These are phyloP conservation scores for Syncephalastrum sp. DNA, from an alignment of 371 early-diverging fungal species.

Conservation along the genomic window DNA sequence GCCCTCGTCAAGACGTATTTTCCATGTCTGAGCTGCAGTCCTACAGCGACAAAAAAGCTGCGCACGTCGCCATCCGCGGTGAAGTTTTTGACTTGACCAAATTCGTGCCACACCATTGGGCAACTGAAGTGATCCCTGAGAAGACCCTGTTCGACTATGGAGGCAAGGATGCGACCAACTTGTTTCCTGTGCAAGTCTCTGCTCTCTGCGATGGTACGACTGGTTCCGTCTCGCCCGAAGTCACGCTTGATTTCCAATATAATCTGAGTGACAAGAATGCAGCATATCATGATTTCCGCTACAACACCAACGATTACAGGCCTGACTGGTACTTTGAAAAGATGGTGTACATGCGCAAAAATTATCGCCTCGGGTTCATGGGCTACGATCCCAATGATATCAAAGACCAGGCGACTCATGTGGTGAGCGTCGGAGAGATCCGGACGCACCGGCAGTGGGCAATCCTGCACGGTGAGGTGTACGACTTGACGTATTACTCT, in stretches of 20 bases:
- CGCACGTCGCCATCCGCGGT: constrained; percentile 67
- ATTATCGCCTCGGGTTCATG: constrained; percentile 48
- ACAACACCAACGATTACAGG: constrained; percentile 37
- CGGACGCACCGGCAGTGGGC: constrained; percentile 44
- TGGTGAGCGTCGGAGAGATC: constrained; percentile 36
- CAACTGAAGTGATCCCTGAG: constrained; percentile 42
- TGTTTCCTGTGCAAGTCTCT: constrained; percentile 78
- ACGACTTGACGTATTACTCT: constrained; percentile 43
- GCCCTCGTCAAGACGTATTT: constrained; percentile 79
- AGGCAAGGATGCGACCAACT: constrained; percentile 62
- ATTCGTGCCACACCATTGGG: constrained; percentile 59
- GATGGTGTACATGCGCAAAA: constrained; percentile 49
- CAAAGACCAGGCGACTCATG: constrained; percentile 37
- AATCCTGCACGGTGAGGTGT: constrained; percentile 44
- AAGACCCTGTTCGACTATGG: constrained; percentile 58
- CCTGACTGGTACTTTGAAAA: constrained; percentile 57
- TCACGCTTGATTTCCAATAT: constrained; percentile 34
- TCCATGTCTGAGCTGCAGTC: constrained; percentile 43
- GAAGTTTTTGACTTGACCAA: constrained; percentile 70
- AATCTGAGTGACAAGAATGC: constrained; percentile 41
- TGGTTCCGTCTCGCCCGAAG: constrained; percentile 33
- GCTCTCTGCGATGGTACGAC: constrained; percentile 43
- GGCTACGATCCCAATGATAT: constrained; percentile 35
- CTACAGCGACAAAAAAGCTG: constrained; percentile 33
- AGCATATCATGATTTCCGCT: constrained; percentile 39